phyloP scores from a whole-genome alignment of 2,329 filamentous ascomycete genomes.

The Xylaria sp. region DNA sequence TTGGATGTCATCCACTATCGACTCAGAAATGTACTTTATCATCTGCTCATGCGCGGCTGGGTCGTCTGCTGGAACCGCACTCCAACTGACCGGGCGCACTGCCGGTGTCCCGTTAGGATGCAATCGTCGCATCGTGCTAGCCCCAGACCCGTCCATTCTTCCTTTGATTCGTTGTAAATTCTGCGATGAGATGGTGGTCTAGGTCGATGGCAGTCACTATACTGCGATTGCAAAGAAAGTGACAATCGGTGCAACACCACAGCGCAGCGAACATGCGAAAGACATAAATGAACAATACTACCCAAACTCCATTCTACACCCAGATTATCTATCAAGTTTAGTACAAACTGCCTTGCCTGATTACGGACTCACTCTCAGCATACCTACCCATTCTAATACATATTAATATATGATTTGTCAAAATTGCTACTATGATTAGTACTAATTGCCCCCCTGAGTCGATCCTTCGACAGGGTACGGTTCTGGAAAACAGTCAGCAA shows the following conservation, averaged over 20 bases:
- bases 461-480: slow-evolving; percentile 25
- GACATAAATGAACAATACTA: background rate
- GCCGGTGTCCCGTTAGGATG: slow-evolving; percentile 18
- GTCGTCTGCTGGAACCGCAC: slow-evolving; percentile 25
- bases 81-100: slow-evolving; percentile 25
- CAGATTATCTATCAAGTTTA: slow-evolving; percentile 12
- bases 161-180: slow-evolving; percentile 4
- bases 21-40: slow-evolving; percentile 31
- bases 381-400: slow-evolving; percentile 12
- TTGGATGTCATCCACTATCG: slow-evolving; percentile 27
- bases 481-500: slow-evolving; percentile 31
- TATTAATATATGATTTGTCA: slow-evolving; percentile 26
- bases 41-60: slow-evolving; percentile 30
- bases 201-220: background rate
- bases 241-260: background rate
- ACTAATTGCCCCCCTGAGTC: slow-evolving; percentile 21
- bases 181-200: background rate
- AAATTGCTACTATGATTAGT: slow-evolving; percentile 28
- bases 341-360: slow-evolving; percentile 7
- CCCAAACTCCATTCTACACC: slow-evolving; percentile 8
- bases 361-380: slow-evolving; percentile 15
- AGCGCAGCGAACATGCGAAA: slow-evolving; percentile 1
- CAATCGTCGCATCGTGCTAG: slow-evolving; percentile 18
- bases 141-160: slow-evolving; percentile 1
- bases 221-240: slow-evolving; percentile 1